Evolutionary conservation across 192 early-diverging fungal species (phyloP).

Genomic region (Funneliformis mosseae): DNA sequence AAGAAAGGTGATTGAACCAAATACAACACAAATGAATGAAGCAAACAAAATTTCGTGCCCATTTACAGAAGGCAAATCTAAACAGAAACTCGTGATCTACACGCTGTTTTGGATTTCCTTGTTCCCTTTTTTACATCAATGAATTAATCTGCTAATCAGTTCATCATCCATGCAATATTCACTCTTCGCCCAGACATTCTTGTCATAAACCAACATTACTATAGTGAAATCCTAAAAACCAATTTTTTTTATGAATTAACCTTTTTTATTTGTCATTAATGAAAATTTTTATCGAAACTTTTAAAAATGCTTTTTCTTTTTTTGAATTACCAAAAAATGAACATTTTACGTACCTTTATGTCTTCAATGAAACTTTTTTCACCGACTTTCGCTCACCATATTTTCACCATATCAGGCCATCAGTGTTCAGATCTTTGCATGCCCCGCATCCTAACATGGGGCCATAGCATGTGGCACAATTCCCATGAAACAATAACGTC

Average conservation of each 20-base stretch:
- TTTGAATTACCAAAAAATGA: neutral
- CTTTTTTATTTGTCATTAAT: too few relatives aligned
- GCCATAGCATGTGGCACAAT: constrained; percentile 19
- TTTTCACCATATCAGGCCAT: constrained; percentile 16
- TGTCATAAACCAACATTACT: neutral
- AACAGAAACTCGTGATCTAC: neutral
- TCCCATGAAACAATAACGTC: constrained; percentile 26
- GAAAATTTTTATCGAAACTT: neutral
- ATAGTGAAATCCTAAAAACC: too few relatives aligned
- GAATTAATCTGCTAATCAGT: too few relatives aligned
- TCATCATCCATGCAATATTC: neutral
- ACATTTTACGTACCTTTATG: neutral
- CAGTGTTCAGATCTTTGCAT: constrained; percentile 25
- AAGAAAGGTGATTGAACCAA: neutral
- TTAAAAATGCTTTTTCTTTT: neutral
- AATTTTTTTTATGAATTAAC: too few relatives aligned
- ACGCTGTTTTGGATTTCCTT: neutral
- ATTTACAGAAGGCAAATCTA: neutral
- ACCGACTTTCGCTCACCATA: neutral
- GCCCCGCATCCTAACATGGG: constrained; percentile 13
- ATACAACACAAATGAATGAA: neutral
- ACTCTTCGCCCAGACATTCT: neutral
- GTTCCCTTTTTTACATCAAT: neutral
- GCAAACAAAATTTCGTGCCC: neutral
- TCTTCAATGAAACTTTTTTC: neutral